Evolutionary conservation across 202 grass and related monocot genomes (phyloP).

Genomic region (Saccharum hybrid): DNA sequence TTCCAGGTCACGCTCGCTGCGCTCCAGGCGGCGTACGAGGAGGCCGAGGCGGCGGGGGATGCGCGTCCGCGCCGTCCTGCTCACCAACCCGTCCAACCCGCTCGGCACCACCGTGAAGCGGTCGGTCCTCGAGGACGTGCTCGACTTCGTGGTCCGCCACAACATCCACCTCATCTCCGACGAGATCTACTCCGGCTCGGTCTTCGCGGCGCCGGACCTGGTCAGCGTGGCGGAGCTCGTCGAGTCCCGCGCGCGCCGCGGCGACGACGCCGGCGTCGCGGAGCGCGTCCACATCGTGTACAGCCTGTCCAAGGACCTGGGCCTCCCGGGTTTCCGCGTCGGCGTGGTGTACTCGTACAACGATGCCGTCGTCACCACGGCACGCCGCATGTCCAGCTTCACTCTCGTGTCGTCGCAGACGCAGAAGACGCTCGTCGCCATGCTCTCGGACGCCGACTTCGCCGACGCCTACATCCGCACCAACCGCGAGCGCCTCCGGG

Average conservation of each 20-base stretch:
- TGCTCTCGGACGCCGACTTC: slow-evolving; percentile 74
- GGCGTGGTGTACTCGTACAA: slow-evolving; percentile 92
- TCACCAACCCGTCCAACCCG: slow-evolving; percentile 99
- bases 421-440: slow-evolving; percentile 77
- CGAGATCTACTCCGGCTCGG: slow-evolving; percentile 94
- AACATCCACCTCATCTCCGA: slow-evolving; percentile 96
- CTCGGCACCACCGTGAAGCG: slow-evolving; percentile 61
- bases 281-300: slow-evolving; percentile 87
- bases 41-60: slow-evolving; percentile 48
- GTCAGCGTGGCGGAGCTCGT: slow-evolving; percentile 86
- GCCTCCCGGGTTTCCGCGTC: slow-evolving; percentile 80
- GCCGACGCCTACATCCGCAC: slow-evolving; percentile 64
- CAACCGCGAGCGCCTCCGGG: slow-evolving; percentile 62
- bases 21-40: slow-evolving; percentile 59
- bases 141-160: slow-evolving; percentile 60
- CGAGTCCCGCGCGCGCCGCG: slow-evolving; percentile 39
- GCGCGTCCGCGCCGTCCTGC: slow-evolving; percentile 60
- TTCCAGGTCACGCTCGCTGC: slow-evolving; percentile 66
- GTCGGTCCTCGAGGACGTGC: slow-evolving; percentile 52
- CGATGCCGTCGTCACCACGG: slow-evolving; percentile 73
- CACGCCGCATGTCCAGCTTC: slow-evolving; percentile 96
- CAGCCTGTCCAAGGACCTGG: slow-evolving; percentile 99
- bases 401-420: slow-evolving; percentile 96
- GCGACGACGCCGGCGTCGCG: not conserved
- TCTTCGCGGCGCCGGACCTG: slow-evolving; percentile 70